These are phyloP conservation scores for Aureobasidium uvarum DNA, from an alignment of 2,329 filamentous ascomycete genomes.

Conservation along the genomic window DNA sequence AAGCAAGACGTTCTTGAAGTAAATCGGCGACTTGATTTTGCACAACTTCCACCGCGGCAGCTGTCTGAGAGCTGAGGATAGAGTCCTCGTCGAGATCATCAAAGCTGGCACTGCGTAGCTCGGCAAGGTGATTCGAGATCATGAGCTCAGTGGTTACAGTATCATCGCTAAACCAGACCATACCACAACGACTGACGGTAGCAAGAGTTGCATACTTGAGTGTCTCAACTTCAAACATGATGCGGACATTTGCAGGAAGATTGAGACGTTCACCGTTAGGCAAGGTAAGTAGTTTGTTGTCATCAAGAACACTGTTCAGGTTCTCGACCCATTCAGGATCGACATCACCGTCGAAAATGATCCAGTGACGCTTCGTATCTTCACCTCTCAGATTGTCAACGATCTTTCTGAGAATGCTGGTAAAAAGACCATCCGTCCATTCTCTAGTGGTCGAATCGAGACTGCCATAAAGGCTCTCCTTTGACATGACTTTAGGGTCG, in stretches of 20 bases:
- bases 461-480: slow-evolving; percentile 93
- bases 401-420: slow-evolving; percentile 95
- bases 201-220: slow-evolving; percentile 96
- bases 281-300: slow-evolving; percentile 96
- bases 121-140: slow-evolving; percentile 85
- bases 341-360: slow-evolving; percentile 98
- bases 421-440: slow-evolving; percentile 98
- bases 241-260: slow-evolving; percentile 88
- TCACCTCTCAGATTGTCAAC: slow-evolving; percentile 98
- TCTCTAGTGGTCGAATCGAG: slow-evolving; percentile 95
- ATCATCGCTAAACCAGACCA: slow-evolving; percentile 99
- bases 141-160: slow-evolving; percentile 92
- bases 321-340: slow-evolving; percentile 99
- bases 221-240: slow-evolving; percentile 99
- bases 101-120: slow-evolving; percentile 77
- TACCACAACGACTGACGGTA: slow-evolving; percentile 99
- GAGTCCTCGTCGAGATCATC: slow-evolving; percentile 95
- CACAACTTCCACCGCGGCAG: slow-evolving; percentile 67
- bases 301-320: slow-evolving; percentile 97
- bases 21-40: slow-evolving; percentile 79
- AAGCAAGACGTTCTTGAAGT: slow-evolving; percentile 70
- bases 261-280: slow-evolving; percentile 98
- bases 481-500: slow-evolving; percentile 99
- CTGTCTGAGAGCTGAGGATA: slow-evolving; percentile 64
- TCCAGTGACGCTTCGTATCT: slow-evolving; percentile 96